These are phyloP conservation scores for Xylaria sp. DNA, from an alignment of 2,329 filamentous ascomycete genomes.

Conservation along the genomic window DNA sequence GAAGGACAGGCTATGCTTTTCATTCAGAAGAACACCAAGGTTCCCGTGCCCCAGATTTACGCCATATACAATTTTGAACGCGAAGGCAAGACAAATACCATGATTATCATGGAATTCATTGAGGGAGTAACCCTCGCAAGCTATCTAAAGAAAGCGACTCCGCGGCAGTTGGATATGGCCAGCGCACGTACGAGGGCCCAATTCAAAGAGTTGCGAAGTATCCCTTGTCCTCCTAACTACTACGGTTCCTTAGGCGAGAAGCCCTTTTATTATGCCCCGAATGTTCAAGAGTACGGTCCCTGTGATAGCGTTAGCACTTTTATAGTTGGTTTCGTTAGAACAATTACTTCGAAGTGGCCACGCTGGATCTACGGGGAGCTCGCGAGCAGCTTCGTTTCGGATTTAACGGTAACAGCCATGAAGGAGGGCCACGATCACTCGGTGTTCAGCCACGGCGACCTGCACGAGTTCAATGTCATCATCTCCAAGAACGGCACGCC, in stretches of 20 bases:
- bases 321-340: background rate
- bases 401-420: background rate
- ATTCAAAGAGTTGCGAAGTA: constrained; percentile 17
- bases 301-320: background rate
- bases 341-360: rapidly evolving
- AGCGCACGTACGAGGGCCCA: constrained; percentile 5
- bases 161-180: background rate
- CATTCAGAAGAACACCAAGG: constrained; percentile 12
- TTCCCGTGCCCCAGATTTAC: constrained; percentile 30
- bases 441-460: constrained; percentile 18
- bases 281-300: background rate
- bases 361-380: background rate
- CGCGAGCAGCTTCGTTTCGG: background rate
- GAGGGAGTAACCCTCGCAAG: background rate
- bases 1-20: constrained; percentile 36
- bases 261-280: background rate
- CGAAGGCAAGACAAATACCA: background rate
- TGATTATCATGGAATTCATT: constrained; percentile 33
- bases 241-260: constrained; percentile 27
- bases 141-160: background rate
- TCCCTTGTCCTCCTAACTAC: constrained; percentile 10
- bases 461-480: constrained; percentile 17
- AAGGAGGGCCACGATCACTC: background rate
- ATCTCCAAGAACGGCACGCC: constrained; percentile 6
- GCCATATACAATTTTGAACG: constrained; percentile 19